Base-by-base conservation (phyloP, 2,329 filamentous ascomycete species). In the Sphaerulina vaccinii region DNA sequence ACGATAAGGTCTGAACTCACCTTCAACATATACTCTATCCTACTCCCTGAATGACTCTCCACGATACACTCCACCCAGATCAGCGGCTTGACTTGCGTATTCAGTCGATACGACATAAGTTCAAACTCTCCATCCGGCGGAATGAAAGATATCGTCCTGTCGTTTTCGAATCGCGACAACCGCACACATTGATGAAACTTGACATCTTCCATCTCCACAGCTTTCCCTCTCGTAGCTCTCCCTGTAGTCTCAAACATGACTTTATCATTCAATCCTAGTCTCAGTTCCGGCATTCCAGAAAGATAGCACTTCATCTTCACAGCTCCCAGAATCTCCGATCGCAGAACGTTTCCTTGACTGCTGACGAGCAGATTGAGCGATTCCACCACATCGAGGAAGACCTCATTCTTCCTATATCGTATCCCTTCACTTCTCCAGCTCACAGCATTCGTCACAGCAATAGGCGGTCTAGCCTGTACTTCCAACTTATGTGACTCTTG, bases 281-380 rank as follows among this genome's bases (percentile, higher is more conserved):
- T 86, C 66, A 99, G 74, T 74, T 99, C 93, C 9, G 93, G 93
- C 93, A 99, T 99, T 52, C 93, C 93, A 40, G 90, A 96, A 13
- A 99, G 80, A 69, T 99, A 99, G 75, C 93, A 99, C 75, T 99
- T 99, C 93, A 99, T 96, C 77, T 99, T 99, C 72, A 99, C 86
- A 37, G 93, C 91, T 49, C 93, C 93, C 19, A 99, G 79, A 64
- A 99, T 99, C 75, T 99, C 93, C 6, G 90, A 96, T 19, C 93
- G 87, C 55, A 99, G 77, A 3, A 99, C 93, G 68, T 96, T 97
- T 71, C 93, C 93, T 64, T 90, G 95, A 49, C 91, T 84, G 48
- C 90, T 95, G 16, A 99, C 93, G 16, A 99, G 83, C 29, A 99
- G 83, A 73, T 99, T 99, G 66, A 99, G 83, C 42, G 88, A 95